Base-by-base conservation (phyloP, 495 filamentous ascomycete species). In the Penicillium longicatenatum region DNA sequence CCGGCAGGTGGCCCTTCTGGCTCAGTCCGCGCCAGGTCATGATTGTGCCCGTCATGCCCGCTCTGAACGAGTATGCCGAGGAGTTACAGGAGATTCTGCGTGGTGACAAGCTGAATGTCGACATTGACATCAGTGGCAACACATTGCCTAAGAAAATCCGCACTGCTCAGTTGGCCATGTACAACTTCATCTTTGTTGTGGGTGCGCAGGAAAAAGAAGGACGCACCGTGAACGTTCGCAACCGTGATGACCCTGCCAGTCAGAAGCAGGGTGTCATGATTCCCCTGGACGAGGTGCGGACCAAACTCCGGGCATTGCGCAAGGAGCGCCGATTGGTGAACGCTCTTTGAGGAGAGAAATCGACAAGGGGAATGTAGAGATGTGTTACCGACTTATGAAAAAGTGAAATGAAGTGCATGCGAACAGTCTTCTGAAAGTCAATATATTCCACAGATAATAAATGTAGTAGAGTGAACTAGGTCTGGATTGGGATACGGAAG, bases 1-100 rank as follows among this genome's bases (percentile, higher is more conserved):
- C 80, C 41, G 94, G 94, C 60, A 97, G 96, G 75, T 98, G 93
- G 93, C 94, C 94, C 0, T 96, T 97, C 82, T 98, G 94, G 94
- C 75, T 98, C 56, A 93, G 87, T 60, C 94, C 94, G 24, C 86
- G 93, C 19, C 94, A 98, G 76, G 84, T 98, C 47, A 77, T 98
- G 58, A 85, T 98, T 53, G 86, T 98, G 8, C 95, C 94, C 3
- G 93, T 98, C 59, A 93, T 93, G 82, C 89, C 88, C 19, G 82
- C 84, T 31, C 84, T 87, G 59, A 88, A 91, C 63, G 89, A 91
- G 60, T 98, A 98, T 68, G 91, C 86, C 17, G 79, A 88, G 68
- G 94, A 98, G 75, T 82, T 98, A 17, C 89, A 90, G 69, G 61
- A 64, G 21, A 69, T 84, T 51, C 66, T 86, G 41, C 73, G 65